Conservation (phyloP, 148 eudicot species). For the Arctostaphylos glauca region DNA sequence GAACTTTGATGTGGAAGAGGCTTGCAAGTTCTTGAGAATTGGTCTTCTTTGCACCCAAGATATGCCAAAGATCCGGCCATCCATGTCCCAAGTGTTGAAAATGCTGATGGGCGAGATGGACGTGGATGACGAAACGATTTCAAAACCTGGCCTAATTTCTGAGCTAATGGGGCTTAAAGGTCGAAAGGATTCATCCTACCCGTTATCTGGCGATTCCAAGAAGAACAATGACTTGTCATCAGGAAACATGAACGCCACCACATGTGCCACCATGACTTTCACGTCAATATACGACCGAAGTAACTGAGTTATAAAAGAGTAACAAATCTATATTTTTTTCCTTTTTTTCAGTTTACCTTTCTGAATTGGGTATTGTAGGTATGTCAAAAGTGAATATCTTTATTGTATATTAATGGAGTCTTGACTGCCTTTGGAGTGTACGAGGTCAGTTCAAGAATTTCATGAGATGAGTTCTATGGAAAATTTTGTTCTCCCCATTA, state of each 20-base stretch:
- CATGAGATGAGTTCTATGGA: not conserved
- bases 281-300: slow-evolving; percentile 50
- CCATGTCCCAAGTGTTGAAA: slow-evolving; percentile 55
- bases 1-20: slow-evolving; percentile 49
- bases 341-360: not conserved
- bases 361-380: not conserved
- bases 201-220: slow-evolving; percentile 26
- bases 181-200: slow-evolving; percentile 25
- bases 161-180: slow-evolving; percentile 31
- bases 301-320: slow-evolving; percentile 23
- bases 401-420: not conserved
- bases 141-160: slow-evolving; percentile 45
- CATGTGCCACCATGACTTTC: slow-evolving; percentile 49
- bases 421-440: not conserved
- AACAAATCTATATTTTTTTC: not conserved
- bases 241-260: slow-evolving; percentile 18
- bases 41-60: slow-evolving; percentile 78
- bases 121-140: slow-evolving; percentile 27
- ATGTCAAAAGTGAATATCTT: not conserved
- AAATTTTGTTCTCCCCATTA: not conserved
- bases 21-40: slow-evolving; percentile 48
- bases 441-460: not conserved
- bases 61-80: slow-evolving; percentile 53
- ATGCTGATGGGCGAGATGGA: slow-evolving; percentile 61
- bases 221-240: slow-evolving; percentile 24